phyloP scores from a whole-genome alignment of 495 filamentous ascomycete species.

The Tuber borchii region DNA sequence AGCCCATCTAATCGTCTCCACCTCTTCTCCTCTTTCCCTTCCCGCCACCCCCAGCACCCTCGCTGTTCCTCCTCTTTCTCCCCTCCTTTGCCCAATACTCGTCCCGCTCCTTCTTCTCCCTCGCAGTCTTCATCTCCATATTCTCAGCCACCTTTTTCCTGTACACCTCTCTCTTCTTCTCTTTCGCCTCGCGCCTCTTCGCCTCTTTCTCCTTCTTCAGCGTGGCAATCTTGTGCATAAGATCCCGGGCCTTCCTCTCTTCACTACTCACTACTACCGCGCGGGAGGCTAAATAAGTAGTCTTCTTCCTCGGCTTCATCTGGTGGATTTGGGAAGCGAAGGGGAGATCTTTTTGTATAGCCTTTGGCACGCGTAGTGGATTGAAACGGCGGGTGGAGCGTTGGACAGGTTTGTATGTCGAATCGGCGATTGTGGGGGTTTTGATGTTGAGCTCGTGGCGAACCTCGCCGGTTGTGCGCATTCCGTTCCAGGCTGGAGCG shows the following conservation, averaged over 20 bases:
- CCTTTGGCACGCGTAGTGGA: constrained; percentile 77
- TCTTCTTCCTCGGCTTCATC: constrained; percentile 68
- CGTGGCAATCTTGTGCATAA: constrained; percentile 90
- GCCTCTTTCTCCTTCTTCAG: constrained; percentile 83
- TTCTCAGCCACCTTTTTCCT: constrained; percentile 70
- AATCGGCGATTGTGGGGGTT: constrained; percentile 72
- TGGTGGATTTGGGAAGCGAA: constrained; percentile 85
- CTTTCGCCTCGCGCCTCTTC: constrained; percentile 73
- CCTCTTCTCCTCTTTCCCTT: constrained; percentile 49
- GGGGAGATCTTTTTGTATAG: constrained; percentile 76
- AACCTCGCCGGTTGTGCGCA: constrained; percentile 93
- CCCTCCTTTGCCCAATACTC: constrained; percentile 92
- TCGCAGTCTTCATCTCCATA: constrained; percentile 69
- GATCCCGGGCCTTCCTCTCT: constrained; percentile 77
- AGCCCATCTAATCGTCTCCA: constrained; percentile 13
- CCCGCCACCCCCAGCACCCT: constrained; percentile 59
- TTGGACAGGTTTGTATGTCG: constrained; percentile 73
- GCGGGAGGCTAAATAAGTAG: constrained; percentile 90
- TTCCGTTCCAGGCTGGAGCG: constrained; percentile 64
- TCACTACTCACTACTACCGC: constrained; percentile 73
- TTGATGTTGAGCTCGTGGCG: constrained; percentile 66
- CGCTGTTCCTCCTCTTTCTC: constrained; percentile 73
- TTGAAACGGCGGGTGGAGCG: constrained; percentile 83
- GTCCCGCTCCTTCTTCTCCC: constrained; percentile 83
- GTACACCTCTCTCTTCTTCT: constrained; percentile 71